These are phyloP conservation scores for Sordariomycetes sp. DNA, from an alignment of 2,329 filamentous ascomycete genomes.

Conservation along the genomic window DNA sequence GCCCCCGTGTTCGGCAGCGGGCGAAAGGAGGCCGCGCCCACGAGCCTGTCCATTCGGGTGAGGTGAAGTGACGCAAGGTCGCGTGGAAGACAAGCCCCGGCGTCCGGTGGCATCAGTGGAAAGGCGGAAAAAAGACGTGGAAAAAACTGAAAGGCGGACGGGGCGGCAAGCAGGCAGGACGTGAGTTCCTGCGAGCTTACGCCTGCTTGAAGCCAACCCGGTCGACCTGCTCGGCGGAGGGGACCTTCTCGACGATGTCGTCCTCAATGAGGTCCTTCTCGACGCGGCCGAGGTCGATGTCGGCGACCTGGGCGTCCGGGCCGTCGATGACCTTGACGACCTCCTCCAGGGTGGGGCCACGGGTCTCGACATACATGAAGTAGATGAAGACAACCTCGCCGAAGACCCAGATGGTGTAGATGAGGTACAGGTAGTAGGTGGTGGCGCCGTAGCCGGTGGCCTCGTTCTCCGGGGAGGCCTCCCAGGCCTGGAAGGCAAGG, in stretches of 20 bases:
- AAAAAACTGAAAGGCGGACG: neutral
- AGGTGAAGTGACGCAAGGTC: neutral
- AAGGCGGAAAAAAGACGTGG: neutral
- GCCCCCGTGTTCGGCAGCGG: neutral
- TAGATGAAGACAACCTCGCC: slow-evolving; percentile 51
- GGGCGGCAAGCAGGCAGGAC: neutral
- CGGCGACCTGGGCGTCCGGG: slow-evolving; percentile 39
- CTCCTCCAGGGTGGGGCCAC: slow-evolving; percentile 60
- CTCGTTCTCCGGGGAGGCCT: neutral
- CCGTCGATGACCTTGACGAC: slow-evolving; percentile 63
- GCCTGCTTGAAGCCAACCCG: neutral
- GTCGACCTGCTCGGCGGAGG: neutral
- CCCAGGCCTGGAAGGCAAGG: slow-evolving; percentile 43
- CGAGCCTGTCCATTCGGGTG: neutral
- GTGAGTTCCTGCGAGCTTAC: neutral
- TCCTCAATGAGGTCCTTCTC: slow-evolving; percentile 38
- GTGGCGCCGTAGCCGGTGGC: slow-evolving; percentile 27
- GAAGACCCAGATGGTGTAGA: slow-evolving; percentile 54
- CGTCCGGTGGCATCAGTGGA: neutral
- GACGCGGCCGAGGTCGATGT: slow-evolving; percentile 42
- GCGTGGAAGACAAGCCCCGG: neutral
- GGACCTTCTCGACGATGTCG: slow-evolving; percentile 15
- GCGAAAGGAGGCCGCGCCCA: neutral
- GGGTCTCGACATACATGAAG: slow-evolving; percentile 61
- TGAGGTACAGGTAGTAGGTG: slow-evolving; percentile 56